Evolutionary conservation across 1,284 basidiomycete genomes (phyloP).

Genomic region (Stygiomarasmius scandens): DNA sequence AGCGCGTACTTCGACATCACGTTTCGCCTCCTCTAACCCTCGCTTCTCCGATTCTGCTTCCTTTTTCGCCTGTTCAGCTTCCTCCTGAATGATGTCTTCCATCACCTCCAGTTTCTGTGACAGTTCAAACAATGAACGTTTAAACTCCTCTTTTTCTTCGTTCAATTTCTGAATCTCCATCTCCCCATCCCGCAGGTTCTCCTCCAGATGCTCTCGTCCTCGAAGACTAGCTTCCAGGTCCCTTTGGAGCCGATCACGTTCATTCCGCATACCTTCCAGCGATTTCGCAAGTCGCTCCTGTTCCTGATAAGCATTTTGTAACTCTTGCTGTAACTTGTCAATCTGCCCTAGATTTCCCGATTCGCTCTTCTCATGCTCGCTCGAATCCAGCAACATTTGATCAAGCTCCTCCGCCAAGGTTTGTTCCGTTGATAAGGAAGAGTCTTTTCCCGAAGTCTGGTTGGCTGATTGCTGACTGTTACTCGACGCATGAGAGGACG

Average conservation of each 20-base stretch:
- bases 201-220: neutral
- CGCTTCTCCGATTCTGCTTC: neutral
- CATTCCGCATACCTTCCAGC: neutral
- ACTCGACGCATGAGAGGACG: too few species aligned
- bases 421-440: neutral
- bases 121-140: neutral
- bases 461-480: too few species aligned
- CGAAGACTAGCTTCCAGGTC: neutral
- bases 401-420: neutral
- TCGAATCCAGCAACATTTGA: neutral
- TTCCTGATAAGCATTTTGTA: neutral
- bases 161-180: neutral
- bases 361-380: neutral
- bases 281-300: neutral
- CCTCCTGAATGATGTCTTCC: neutral
- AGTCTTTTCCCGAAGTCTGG: too few species aligned
- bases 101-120: neutral
- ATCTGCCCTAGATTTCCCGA: neutral
- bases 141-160: neutral
- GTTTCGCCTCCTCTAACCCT: neutral
- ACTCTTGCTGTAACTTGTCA: neutral
- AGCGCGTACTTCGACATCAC: neutral
- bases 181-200: neutral
- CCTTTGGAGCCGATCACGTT: neutral
- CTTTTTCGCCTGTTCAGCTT: neutral